Base-by-base conservation (phyloP, 768 basidiomycete species). In the Suillus americanus region DNA sequence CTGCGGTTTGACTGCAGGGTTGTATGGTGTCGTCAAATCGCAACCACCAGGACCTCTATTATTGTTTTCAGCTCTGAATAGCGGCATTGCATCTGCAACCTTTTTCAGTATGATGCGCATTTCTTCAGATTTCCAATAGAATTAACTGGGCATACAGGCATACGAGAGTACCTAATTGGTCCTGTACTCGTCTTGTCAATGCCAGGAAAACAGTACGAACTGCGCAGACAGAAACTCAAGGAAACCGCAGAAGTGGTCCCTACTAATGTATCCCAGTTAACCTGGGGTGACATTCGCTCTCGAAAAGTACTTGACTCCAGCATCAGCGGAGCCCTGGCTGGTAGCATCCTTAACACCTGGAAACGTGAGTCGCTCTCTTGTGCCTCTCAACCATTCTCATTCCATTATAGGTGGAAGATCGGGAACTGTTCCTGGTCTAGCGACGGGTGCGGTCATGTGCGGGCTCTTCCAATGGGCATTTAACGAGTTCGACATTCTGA, bases 91-190 rank as follows among this genome's bases (percentile, higher is more conserved):
- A 12, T 87, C 90, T 7, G 81, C 86, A 10, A 84, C 87, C 0
- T 95, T 95, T 78, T 95, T 95, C 75, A 83, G 94, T 94, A 65
- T 62, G 89, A 79, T 37, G 12, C 16, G 12, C 38, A 20, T 59
- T 20, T 65, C 37, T 4, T 50, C 28, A 55, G 30, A 9, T 18
- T 14, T 20, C 53, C 10, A 5, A 40, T 30, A 56, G 0, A 18
- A 67, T 59, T 60, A 55, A 66, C 41, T 33, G 20, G 40, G 60
- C 37, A 54, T 60, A 18, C 67, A 95, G 94, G 86, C 64, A 73
- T 90, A 61, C 85, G 92, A 65, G 94, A 95, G 81, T 92, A 87
- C 71, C 70, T 85, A n/a, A 77, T 94, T 59, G 85, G 85, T 53
- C 94, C 94, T 1, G 64, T 84, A 1, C 76, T 94, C 50, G 77